Conservation (phyloP, 2,329 filamentous ascomycete genomes). For the Stylonectria norvegica region DNA sequence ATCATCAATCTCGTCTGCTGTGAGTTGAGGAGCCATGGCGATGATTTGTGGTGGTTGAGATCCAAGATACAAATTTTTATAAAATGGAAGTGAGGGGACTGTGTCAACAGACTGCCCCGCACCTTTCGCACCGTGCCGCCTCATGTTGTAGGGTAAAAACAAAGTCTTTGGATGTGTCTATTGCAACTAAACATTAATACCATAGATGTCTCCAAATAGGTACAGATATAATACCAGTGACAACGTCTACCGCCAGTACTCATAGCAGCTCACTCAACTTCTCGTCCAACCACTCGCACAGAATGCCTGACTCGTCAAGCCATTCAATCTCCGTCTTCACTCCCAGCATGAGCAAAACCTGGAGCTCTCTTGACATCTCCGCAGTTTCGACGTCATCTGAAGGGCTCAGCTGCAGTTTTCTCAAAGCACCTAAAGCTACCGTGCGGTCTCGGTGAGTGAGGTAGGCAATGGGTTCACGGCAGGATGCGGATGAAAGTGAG, state of each 20-base stretch:
- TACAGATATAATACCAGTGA: no score
- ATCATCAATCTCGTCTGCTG: constrained; percentile 83
- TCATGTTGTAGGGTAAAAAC: constrained; percentile 20
- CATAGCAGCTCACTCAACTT: constrained; percentile 35
- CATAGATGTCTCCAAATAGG: no score
- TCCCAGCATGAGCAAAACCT: constrained; percentile 70
- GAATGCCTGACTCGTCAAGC: constrained; percentile 53
- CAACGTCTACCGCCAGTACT: no score
- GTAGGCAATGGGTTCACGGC: constrained; percentile 29
- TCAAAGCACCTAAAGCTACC: constrained; percentile 53
- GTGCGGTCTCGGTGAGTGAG: constrained; percentile 57
- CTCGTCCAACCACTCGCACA: constrained; percentile 49
- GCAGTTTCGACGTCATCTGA: constrained; percentile 30
- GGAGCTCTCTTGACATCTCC: constrained; percentile 55
- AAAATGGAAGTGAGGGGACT: constrained; percentile 38
- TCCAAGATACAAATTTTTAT: constrained; percentile 31
- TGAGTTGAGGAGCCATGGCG: constrained; percentile 52
- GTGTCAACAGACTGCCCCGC: constrained; percentile 33
- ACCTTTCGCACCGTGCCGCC: constrained; percentile 34
- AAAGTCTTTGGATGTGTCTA: no score
- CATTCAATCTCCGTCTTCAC: constrained; percentile 76
- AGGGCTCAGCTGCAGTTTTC: constrained; percentile 33
- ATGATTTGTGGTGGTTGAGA: constrained; percentile 9
- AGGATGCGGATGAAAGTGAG: constrained; percentile 26
- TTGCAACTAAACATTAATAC: no score